These are phyloP conservation scores for Melaleuca alternifolia DNA, from an alignment of 345 rosid species.

Conservation along the genomic window DNA sequence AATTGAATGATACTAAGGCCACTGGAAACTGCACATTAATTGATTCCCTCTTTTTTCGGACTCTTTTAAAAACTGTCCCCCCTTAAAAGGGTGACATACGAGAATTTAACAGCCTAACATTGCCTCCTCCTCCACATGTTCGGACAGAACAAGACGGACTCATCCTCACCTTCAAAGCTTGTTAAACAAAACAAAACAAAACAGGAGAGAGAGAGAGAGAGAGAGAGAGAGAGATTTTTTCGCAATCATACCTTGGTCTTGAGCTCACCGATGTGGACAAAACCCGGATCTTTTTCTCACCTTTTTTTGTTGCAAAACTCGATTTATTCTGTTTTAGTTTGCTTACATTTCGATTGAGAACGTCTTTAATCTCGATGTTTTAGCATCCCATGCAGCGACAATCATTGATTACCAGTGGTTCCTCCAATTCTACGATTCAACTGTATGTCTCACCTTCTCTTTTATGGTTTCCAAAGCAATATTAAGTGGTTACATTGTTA, in stretches of 20 bases:
- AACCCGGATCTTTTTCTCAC: background rate
- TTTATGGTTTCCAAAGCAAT: background rate
- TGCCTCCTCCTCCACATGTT: background rate
- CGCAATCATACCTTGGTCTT: background rate
- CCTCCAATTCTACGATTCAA: background rate
- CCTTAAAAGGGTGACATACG: background rate
- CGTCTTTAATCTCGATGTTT: background rate
- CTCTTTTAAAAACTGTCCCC: background rate
- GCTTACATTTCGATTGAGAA: background rate
- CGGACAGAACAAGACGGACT: background rate
- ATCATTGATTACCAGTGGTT: background rate
- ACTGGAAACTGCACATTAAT: background rate
- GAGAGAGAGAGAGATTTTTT: background rate
- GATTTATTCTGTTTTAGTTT: background rate
- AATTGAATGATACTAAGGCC: background rate
- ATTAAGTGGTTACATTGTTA: background rate
- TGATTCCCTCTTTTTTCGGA: background rate
- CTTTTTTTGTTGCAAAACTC: background rate
- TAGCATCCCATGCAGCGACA: background rate
- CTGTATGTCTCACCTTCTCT: background rate
- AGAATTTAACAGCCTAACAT: background rate
- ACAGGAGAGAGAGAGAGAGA: background rate
- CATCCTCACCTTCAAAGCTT: background rate
- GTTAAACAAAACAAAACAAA: constrained; percentile 13
- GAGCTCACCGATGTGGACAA: background rate